These are phyloP conservation scores for Pleurostoma richardsiae DNA, from an alignment of 2,329 filamentous ascomycete genomes.

Conservation along the genomic window DNA sequence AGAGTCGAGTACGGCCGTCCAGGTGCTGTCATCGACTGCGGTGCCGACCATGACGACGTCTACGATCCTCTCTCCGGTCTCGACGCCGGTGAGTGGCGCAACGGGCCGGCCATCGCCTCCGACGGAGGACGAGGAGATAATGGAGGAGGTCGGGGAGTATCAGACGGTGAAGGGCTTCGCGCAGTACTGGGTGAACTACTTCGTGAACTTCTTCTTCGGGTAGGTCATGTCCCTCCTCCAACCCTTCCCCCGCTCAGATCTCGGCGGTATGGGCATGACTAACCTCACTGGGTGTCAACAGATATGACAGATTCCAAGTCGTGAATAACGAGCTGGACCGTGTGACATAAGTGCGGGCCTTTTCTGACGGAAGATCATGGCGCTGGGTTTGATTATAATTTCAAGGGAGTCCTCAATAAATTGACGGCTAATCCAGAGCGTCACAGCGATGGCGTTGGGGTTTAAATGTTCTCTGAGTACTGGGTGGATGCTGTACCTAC, in stretches of 20 bases:
- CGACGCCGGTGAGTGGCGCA: background rate
- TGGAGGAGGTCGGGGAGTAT: background rate
- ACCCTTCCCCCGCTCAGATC: background rate
- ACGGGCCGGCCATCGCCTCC: background rate
- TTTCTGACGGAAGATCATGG: too few relatives aligned
- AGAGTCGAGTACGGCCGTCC: background rate
- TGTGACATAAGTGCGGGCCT: background rate
- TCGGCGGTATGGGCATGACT: background rate
- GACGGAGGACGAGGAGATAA: background rate
- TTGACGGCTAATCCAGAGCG: too few relatives aligned
- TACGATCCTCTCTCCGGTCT: background rate
- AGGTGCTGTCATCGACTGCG: background rate
- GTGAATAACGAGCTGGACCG: background rate
- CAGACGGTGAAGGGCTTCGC: background rate
- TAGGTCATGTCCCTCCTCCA: background rate
- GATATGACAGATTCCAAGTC: background rate
- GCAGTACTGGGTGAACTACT: background rate
- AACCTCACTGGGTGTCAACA: background rate
- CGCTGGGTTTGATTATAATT: too few relatives aligned
- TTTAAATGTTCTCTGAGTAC: too few relatives aligned
- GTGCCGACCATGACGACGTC: too few relatives aligned
- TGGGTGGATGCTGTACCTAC: too few relatives aligned
- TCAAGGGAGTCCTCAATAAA: too few relatives aligned
- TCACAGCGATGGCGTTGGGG: too few relatives aligned
- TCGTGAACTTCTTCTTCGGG: background rate